Evolutionary conservation across 2,329 filamentous ascomycete genomes (phyloP), one percentile per base, ranked within the genome.

Genomic region (Aspergillus sp.): DNA sequence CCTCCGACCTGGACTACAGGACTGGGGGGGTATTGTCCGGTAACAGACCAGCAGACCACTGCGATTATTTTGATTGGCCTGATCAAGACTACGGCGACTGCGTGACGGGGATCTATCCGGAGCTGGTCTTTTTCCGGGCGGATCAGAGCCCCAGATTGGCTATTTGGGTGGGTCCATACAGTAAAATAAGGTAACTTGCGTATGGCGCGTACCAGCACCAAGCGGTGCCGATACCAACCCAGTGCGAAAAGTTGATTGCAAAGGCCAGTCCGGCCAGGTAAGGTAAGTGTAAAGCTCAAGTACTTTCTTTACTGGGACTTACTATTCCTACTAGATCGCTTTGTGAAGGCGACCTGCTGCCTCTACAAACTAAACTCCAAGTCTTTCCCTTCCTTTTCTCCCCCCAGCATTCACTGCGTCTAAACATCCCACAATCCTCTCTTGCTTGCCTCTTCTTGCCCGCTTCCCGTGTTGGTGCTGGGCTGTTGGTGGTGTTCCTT

Each of bases 301-400:
- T 45, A 45, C 41, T 45, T 15, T 49, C 8, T 6, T 30, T 49
- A 48, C 41, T 21, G 17, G 19, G 8, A 19, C 15, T 28, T 28
- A 25, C 25, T 30, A 49, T 36, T 36, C 32, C 45, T 50, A 50
- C 28, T 55, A 55, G 52, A 43, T 43, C 38, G 17, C 30, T 32
- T 41, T 21, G 51, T 55, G 53, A 55, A 55, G 53, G 53, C 39
- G 53, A 55, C 53, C 39, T 55, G 38, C 45, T 57, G 41, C 28
- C 51, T 63, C 36, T 63, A 63, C 61, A 61, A 53, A 61, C 59
- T 59, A 61, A 53, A 61, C 59, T 59, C 62, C 10, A 55, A 56
- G 36, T 63, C 58, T 63, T 63, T 57, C 55, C 36, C 36, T 51
- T 17, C 25, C 23, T 19, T 36, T 36, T 13, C 32, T 39, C 39